Evolutionary conservation across 176 grass and related monocot species (phyloP), one percentile per base, ranked within the genome.

Genomic region (Oryza meridionalis): DNA sequence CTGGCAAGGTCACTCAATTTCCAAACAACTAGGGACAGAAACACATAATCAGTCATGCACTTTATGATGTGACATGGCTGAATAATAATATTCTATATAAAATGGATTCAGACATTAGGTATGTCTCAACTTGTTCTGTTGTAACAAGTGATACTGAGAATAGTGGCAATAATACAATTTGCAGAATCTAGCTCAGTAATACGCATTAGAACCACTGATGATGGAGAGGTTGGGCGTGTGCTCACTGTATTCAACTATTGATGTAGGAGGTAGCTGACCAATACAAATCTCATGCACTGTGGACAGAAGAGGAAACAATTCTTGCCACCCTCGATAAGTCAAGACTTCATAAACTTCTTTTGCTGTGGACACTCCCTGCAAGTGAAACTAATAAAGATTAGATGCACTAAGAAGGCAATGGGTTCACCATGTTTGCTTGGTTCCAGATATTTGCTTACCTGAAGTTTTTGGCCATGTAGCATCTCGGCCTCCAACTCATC

Each of bases 161-260:
- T 22, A 77, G 8, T 62, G 59, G 65, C 22, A 78, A 35, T 24
- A 78, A 47, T 88, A 72, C 77, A 73, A 67, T 59, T 42, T 82
- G 49, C 31, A 81, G 73, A 44, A 45, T 82, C 25, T 29, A 75
- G 84, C 58, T 94, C 65, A 90, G 59, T 91, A 92, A 47, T 55
- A 90, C 4, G 77, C 82, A 88, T 79, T 87, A 59, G 81, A 67
- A 71, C 90, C 87, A 77, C 83, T 85, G 3, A 90, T 65, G 53
- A 88, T 5, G 65, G 87, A 86, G 65, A 89, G 71, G 72, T 90
- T 88, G 71, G 93, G 85, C 8, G 81, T 83, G 69, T 91, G 90
- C 77, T 85, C 94, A 85, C 81, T 90, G 81, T 92, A 94, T 88
- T 98, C 89, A 45, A 95, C 92, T 91, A 98, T 98, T 67, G 96